Conservation (phyloP, 805 yeast genomes). For the Lipomyces yamanashiensis region DNA sequence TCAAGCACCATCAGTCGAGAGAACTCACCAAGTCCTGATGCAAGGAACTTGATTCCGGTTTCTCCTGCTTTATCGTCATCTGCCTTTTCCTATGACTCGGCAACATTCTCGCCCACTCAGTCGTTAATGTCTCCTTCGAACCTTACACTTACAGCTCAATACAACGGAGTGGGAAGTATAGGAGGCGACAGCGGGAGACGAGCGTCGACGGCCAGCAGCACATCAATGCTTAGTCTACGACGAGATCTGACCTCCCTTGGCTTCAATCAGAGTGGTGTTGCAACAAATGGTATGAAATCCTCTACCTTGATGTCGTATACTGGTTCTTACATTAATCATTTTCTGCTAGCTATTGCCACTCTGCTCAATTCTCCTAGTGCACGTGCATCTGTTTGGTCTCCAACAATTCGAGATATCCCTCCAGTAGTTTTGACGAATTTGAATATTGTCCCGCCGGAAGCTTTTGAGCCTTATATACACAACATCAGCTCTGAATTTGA, state of each 20-base stretch:
- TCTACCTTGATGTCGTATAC: neutral
- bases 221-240: slow-evolving; percentile 23
- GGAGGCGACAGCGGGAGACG: slow-evolving; percentile 13
- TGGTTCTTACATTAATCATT: neutral
- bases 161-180: slow-evolving; percentile 9
- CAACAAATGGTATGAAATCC: slow-evolving; percentile 40
- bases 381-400: slow-evolving; percentile 45
- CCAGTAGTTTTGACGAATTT: slow-evolving; percentile 68
- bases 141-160: slow-evolving; percentile 15
- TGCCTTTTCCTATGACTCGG: slow-evolving; percentile 18
- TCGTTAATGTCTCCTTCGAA: slow-evolving; percentile 22
- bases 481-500: slow-evolving; percentile 54
- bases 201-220: slow-evolving; percentile 8
- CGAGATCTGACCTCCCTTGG: slow-evolving; percentile 30
- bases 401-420: slow-evolving; percentile 84
- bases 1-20: slow-evolving; percentile 1
- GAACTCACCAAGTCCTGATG: neutral
- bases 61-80: slow-evolving; percentile 20
- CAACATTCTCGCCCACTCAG: slow-evolving; percentile 16
- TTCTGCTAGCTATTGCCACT: slow-evolving; percentile 27
- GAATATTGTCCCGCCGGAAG: slow-evolving; percentile 51
- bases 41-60: neutral
- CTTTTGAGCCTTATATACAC: slow-evolving; percentile 52
- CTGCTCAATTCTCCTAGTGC: slow-evolving; percentile 30
- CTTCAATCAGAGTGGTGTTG: slow-evolving; percentile 34